phyloP scores from a whole-genome alignment of 2,329 filamentous ascomycete genomes.

The Stemphylium lycopersici region DNA sequence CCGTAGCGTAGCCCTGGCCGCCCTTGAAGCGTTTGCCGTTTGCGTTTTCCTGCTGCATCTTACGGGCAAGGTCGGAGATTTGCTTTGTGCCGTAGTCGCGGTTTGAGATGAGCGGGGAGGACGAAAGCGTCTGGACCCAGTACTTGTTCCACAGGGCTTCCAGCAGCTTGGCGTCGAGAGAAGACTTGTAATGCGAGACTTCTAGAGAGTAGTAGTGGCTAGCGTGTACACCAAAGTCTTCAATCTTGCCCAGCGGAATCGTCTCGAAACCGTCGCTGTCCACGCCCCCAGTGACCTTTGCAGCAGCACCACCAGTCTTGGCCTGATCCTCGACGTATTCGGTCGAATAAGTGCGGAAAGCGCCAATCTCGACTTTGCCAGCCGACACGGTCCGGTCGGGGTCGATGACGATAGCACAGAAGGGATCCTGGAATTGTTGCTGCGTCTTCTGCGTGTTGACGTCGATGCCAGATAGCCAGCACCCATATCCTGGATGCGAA shows the following conservation, averaged over 20 bases:
- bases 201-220: constrained; percentile 90
- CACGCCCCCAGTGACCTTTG: constrained; percentile 36
- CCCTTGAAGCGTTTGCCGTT: constrained; percentile 45
- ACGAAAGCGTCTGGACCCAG: constrained; percentile 94
- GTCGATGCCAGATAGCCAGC: constrained; percentile 97
- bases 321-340: constrained; percentile 61
- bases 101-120: constrained; percentile 88
- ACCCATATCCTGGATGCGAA: constrained; percentile 95
- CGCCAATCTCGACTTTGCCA: constrained; percentile 95
- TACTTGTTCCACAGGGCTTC: constrained; percentile 98
- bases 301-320: constrained; percentile 41
- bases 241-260: constrained; percentile 90
- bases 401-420: constrained; percentile 94
- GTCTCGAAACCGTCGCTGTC: constrained; percentile 70
- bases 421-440: constrained; percentile 86
- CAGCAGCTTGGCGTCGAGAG: constrained; percentile 83
- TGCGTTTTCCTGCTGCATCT: constrained; percentile 71
- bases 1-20: constrained; percentile 9
- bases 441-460: constrained; percentile 86
- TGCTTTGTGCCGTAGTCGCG: constrained; percentile 93
- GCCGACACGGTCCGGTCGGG: constrained; percentile 93
- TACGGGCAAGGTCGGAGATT: constrained; percentile 84
- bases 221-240: constrained; percentile 93
- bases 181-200: constrained; percentile 93
- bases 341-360: constrained; percentile 88